These are phyloP conservation scores for Schwanniomyces polymorphus DNA, from an alignment of 805 yeast genomes.

Conservation along the genomic window DNA sequence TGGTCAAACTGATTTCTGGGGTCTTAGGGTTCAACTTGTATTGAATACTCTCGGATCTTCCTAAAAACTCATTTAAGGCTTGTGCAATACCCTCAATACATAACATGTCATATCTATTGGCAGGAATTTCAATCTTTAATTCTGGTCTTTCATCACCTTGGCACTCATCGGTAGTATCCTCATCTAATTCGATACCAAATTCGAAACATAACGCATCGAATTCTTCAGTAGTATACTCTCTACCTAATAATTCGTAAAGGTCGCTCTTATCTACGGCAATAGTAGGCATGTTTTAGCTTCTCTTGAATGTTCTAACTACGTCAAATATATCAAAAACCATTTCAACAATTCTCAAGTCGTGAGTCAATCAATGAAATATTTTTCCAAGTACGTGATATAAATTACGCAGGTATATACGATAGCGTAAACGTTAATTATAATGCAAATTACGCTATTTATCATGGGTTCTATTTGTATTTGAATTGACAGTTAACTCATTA, in stretches of 20 bases:
- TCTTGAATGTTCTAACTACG: background rate
- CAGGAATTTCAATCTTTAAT: conserved; percentile 94
- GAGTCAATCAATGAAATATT: conserved; percentile 1
- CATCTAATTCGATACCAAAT: conserved; percentile 96
- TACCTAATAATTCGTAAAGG: conserved; percentile 74
- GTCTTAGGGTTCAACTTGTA: conserved; percentile 62
- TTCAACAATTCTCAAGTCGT: conserved; percentile 1
- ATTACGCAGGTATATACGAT: background rate
- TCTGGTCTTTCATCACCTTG: conserved; percentile 88
- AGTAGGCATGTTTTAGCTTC: conserved; percentile 74
- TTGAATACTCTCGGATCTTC: conserved; percentile 62
- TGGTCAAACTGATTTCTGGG: conserved; percentile 64
- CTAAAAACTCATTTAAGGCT: conserved; percentile 88
- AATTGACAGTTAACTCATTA: conserved; percentile 17
- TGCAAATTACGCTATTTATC: background rate
- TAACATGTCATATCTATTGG: conserved; percentile 96
- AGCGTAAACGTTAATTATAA: background rate
- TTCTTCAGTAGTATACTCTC: conserved; percentile 70
- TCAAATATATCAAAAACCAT: background rate
- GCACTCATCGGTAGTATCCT: conserved; percentile 86
- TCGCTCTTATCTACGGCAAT: conserved; percentile 93
- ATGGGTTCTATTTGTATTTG: background rate
- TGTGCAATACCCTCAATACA: conserved; percentile 98
- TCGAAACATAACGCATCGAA: conserved; percentile 97
- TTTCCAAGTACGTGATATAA: background rate